A percentile compares a stretch with the other conserved stretches of the same genome.
Evolutionary conservation across 2,329 filamentous ascomycete genomes (phyloP).

Genomic region (Mycosphaerelloides madeirae): DNA sequence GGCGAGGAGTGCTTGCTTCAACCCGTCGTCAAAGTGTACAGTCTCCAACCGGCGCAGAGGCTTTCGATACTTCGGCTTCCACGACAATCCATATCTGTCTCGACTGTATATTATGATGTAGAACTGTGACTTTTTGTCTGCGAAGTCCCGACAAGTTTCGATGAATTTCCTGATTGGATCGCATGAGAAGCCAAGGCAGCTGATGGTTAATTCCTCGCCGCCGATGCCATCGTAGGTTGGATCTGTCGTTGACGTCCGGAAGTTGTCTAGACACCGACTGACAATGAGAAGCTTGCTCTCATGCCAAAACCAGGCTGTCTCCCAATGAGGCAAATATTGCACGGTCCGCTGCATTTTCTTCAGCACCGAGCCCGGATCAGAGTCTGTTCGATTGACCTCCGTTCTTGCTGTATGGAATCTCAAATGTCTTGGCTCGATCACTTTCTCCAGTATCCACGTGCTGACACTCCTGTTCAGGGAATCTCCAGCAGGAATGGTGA

Average conservation of each 20-base stretch:
- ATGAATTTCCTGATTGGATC: slow-evolving; percentile 44
- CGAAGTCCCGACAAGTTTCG: slow-evolving; percentile 36
- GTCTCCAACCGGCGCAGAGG: slow-evolving; percentile 66
- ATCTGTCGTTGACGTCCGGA: slow-evolving; percentile 17
- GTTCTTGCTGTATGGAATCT: slow-evolving; percentile 24
- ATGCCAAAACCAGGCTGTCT: slow-evolving; percentile 22
- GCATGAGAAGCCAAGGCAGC: slow-evolving; percentile 42
- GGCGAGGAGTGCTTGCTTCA: slow-evolving; percentile 59
- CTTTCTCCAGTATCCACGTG: slow-evolving; percentile 22
- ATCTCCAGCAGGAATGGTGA: slow-evolving; percentile 22
- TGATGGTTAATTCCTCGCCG: slow-evolving; percentile 31
- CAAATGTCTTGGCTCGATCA: slow-evolving; percentile 18
- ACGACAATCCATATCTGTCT: slow-evolving; percentile 33
- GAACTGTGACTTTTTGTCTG: slow-evolving; percentile 36
- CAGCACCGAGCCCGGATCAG: slow-evolving; percentile 18
- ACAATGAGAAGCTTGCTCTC: slow-evolving; percentile 15
- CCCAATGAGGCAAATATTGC: slow-evolving; percentile 23
- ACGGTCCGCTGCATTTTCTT: slow-evolving; percentile 21
- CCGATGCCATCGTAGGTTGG: slow-evolving; percentile 23
- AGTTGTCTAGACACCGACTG: slow-evolving; percentile 17
- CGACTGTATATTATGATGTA: slow-evolving; percentile 39
- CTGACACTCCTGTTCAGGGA: slow-evolving; percentile 22
- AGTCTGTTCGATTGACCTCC: slow-evolving; percentile 15
- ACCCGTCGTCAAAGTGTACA: slow-evolving; percentile 62
- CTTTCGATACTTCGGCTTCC: slow-evolving; percentile 35